Conservation (phyloP, 108 stramenopile genomes). For the Bacterosira constricta region DNA sequence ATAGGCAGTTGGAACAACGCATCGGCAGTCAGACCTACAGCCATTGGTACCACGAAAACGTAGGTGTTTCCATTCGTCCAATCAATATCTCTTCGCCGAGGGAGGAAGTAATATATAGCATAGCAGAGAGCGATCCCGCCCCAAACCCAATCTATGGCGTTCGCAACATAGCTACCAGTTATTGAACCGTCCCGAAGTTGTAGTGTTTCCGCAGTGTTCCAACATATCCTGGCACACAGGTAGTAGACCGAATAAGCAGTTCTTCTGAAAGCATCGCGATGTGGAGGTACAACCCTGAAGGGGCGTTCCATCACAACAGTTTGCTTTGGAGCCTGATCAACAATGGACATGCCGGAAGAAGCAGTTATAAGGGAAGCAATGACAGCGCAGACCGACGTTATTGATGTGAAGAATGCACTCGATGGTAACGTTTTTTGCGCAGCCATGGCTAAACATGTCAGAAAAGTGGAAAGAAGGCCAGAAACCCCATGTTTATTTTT, state of each 20-base stretch:
- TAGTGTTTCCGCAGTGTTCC: conserved; percentile 2
- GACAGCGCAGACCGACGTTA: conserved; percentile 3
- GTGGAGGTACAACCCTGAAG: conserved; percentile 31
- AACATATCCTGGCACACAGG: conserved; percentile 17
- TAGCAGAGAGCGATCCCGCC: conserved; percentile 2
- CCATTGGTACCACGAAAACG: conserved; percentile 45
- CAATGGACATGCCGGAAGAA: conserved; percentile 14
- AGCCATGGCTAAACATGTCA: conserved; percentile 13
- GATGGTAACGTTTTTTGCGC: background rate
- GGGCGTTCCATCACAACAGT: conserved; percentile 16
- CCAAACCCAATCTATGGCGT: conserved; percentile 12
- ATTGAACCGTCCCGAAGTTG: background rate
- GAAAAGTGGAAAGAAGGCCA: conserved; percentile 2
- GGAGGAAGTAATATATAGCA: conserved; percentile 23
- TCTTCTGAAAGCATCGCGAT: conserved; percentile 36
- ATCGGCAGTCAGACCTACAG: conserved; percentile 21
- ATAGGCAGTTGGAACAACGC: conserved; percentile 30
- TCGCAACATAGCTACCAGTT: background rate
- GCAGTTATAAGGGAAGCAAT: conserved; percentile 11
- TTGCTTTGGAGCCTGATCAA: conserved; percentile 25
- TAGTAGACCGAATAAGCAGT: conserved; percentile 32
- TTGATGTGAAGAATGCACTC: background rate
- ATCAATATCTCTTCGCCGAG: conserved; percentile 6
- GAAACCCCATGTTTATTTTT: conserved; percentile 10
- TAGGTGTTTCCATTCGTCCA: conserved; percentile 41